Conservation (phyloP, 305 asterid species). For the Ruellia speciosa region DNA sequence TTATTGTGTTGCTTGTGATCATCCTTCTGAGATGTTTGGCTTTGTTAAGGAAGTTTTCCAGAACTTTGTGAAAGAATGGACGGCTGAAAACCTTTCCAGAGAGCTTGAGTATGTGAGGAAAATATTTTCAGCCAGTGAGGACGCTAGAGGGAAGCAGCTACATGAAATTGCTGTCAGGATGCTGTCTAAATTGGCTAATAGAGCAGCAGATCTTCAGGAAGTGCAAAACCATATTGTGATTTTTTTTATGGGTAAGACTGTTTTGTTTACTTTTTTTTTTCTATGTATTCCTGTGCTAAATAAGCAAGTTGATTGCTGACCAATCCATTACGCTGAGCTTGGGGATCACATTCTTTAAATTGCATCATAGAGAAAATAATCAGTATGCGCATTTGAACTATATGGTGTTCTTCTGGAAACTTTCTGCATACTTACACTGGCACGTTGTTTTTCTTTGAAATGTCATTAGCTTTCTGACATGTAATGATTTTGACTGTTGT, state of each 20-base stretch:
- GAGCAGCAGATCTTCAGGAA: conserved; percentile 54
- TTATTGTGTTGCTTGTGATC: conserved; percentile 88
- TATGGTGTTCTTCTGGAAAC: too few relatives aligned
- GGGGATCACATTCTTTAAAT: too few relatives aligned
- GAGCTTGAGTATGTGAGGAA: conserved; percentile 79
- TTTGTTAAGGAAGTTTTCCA: conserved; percentile 91
- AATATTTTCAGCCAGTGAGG: conserved; percentile 64
- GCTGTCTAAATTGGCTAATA: conserved; percentile 54
- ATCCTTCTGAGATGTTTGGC: conserved; percentile 97
- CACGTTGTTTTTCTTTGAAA: too few relatives aligned
- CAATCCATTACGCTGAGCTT: too few relatives aligned
- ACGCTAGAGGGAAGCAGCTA: conserved; percentile 68
- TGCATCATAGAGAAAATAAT: too few relatives aligned
- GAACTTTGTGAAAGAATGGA: conserved; percentile 84
- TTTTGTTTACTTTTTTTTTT: conserved; percentile 16
- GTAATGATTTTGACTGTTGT: too few relatives aligned
- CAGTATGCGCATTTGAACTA: too few relatives aligned
- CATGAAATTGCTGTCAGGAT: conserved; percentile 50
- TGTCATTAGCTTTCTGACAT: too few relatives aligned
- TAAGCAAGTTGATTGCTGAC: not conserved
- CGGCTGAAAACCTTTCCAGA: conserved; percentile 53
- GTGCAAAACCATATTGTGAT: conserved; percentile 47
- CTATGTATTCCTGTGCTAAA: conserved; percentile 4
- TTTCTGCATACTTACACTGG: too few relatives aligned
- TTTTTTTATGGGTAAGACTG: conserved; percentile 59